phyloP scores from a whole-genome alignment of 1,284 basidiomycete genomes.

The Sutorius eximius region DNA sequence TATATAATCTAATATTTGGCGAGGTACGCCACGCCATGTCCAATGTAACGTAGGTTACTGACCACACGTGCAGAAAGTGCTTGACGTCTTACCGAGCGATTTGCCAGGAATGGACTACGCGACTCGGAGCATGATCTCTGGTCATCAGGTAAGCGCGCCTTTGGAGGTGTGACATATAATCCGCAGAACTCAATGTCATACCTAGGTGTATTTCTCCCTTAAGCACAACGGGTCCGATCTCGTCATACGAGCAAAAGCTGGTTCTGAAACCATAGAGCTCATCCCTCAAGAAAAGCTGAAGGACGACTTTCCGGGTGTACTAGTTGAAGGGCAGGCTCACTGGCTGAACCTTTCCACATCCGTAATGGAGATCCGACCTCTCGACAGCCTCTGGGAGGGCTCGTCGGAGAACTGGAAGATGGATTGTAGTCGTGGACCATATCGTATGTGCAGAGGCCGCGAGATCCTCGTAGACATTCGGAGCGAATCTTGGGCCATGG shows the following conservation, averaged over 20 bases:
- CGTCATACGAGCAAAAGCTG: background rate
- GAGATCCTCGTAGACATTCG: background rate
- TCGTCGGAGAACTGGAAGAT: too few relatives aligned
- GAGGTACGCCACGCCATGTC: conserved; percentile 16
- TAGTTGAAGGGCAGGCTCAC: conserved; percentile 38
- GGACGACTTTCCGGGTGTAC: conserved; percentile 39
- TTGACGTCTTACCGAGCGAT: conserved; percentile 39
- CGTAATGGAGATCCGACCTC: too few relatives aligned
- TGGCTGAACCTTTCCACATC: conserved; percentile 28
- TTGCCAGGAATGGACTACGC: conserved; percentile 40
- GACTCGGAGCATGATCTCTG: conserved; percentile 26
- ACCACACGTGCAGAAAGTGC: conserved; percentile 30
- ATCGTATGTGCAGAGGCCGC: background rate
- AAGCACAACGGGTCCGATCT: background rate
- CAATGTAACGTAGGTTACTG: background rate
- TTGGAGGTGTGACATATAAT: background rate
- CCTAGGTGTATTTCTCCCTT: conserved; percentile 33
- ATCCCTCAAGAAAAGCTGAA: conserved; percentile 37
- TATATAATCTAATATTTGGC: conserved; percentile 37
- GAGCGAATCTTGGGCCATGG: conserved; percentile 14
- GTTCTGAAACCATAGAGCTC: conserved; percentile 31
- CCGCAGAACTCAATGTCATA: background rate
- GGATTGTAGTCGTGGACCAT: too few relatives aligned
- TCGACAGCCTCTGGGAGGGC: too few relatives aligned
- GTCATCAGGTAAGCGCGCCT: conserved; percentile 22